phyloP scores from a whole-genome alignment of 2,329 filamentous ascomycete species.

The Xylaria polymorpha region DNA sequence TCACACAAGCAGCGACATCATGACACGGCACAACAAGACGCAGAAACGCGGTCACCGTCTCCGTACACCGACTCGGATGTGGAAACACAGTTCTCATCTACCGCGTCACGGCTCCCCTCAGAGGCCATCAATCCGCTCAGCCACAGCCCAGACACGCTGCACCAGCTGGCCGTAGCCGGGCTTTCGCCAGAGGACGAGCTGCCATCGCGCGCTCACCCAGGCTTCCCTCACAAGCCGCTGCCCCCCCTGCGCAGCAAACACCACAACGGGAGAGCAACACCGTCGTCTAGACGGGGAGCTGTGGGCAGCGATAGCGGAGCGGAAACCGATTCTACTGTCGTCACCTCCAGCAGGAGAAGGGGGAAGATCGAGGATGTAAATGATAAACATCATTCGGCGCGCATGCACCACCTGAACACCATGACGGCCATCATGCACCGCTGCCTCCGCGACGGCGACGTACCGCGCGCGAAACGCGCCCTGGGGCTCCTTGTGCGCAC shows the following conservation, averaged over 20 bases:
- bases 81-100: constrained; percentile 33
- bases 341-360: constrained; percentile 26
- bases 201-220: constrained; percentile 52
- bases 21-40: constrained; percentile 8
- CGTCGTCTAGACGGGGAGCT: not conserved
- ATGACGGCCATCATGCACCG: constrained; percentile 77
- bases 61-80: constrained; percentile 20
- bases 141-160: constrained; percentile 62
- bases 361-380: constrained; percentile 24
- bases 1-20: constrained; percentile 48
- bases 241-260: constrained; percentile 41
- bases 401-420: constrained; percentile 70
- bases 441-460: constrained; percentile 77
- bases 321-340: constrained; percentile 19
- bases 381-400: constrained; percentile 48
- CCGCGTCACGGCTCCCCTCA: constrained; percentile 45
- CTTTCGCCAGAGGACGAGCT: constrained; percentile 59
- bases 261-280: not conserved
- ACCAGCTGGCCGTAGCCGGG: constrained; percentile 66
- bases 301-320: constrained; percentile 16
- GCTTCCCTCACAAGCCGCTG: constrained; percentile 65
- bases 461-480: constrained; percentile 76
- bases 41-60: constrained; percentile 21
- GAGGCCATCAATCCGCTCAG: constrained; percentile 66
- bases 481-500: constrained; percentile 78